Conservation (phyloP, 2,329 filamentous ascomycete genomes). For the Aspergillus eucalypticola region DNA sequence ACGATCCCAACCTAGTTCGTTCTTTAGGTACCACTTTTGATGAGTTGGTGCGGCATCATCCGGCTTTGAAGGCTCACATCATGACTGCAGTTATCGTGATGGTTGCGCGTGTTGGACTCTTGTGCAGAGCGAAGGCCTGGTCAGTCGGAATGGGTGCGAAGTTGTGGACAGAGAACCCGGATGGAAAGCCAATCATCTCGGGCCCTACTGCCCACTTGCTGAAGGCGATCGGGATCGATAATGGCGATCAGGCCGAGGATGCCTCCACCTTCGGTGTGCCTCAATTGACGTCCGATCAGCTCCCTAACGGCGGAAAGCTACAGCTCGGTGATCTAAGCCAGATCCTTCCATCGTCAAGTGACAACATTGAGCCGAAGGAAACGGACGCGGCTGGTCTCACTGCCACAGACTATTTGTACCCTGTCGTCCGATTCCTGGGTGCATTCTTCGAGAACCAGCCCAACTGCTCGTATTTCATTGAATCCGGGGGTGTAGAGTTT, state of each 20-base stretch:
- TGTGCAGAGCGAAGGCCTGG: conserved; percentile 70
- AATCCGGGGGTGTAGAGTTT: conserved; percentile 76
- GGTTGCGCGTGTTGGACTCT: conserved; percentile 75
- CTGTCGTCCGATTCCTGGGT: conserved; percentile 73
- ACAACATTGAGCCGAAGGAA: conserved; percentile 48
- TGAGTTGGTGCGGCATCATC: conserved; percentile 91
- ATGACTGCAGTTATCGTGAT: conserved; percentile 85
- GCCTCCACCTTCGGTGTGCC: conserved; percentile 28
- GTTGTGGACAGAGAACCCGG: conserved; percentile 63
- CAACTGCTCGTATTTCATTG: conserved; percentile 73
- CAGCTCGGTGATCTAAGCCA: conserved; percentile 31
- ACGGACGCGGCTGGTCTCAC: conserved; percentile 53
- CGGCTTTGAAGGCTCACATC: conserved; percentile 75
- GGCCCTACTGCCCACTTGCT: conserved; percentile 50
- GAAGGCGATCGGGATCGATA: conserved; percentile 36
- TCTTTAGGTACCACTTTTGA: conserved; percentile 84
- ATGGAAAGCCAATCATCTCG: conserved; percentile 62
- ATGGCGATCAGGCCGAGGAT: conserved; percentile 27
- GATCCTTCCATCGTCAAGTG: conserved; percentile 27
- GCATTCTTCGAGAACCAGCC: conserved; percentile 74
- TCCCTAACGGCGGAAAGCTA: conserved; percentile 43
- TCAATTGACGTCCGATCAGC: conserved; percentile 28
- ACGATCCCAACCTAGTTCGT: conserved; percentile 69
- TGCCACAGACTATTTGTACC: conserved; percentile 71
- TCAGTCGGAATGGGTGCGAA: conserved; percentile 75